Evolutionary conservation across 371 early-diverging fungal genomes (phyloP).

Genomic region (Zychaea mexicana): DNA sequence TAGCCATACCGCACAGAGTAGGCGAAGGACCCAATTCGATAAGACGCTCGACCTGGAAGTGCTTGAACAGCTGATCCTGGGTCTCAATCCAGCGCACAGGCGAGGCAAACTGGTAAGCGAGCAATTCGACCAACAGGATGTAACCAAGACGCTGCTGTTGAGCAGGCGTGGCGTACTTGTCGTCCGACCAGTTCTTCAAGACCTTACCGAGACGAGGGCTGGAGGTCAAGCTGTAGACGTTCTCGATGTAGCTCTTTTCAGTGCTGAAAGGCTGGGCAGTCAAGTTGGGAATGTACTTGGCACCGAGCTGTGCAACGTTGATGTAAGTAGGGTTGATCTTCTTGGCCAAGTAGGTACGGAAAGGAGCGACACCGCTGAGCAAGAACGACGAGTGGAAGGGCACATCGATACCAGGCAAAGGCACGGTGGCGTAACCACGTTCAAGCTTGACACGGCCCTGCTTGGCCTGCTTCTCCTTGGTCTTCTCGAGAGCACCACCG

Average conservation of each 20-base stretch:
- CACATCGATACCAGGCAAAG: conserved; percentile 92
- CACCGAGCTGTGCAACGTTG: conserved; percentile 74
- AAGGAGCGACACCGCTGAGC: conserved; percentile 86
- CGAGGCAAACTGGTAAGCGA: conserved; percentile 94
- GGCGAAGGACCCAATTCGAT: conserved; percentile 94
- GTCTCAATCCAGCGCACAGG: conserved; percentile 98
- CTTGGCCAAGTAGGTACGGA: conserved; percentile 87
- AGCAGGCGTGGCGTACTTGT: conserved; percentile 64
- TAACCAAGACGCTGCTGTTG: conserved; percentile 89
- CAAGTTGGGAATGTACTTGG: conserved; percentile 95
- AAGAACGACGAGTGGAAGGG: conserved; percentile 97
- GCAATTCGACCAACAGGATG: conserved; percentile 85
- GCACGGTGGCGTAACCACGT: conserved; percentile 93
- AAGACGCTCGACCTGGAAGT: conserved; percentile 81
- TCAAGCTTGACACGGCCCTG: conserved; percentile 74
- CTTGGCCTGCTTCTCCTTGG: conserved; percentile 62
- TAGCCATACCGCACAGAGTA: conserved; percentile 91
- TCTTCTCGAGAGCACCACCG: conserved; percentile 74
- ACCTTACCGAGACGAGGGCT: conserved; percentile 76
- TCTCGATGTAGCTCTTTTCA: conserved; percentile 77
- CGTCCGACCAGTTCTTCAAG: conserved; percentile 84
- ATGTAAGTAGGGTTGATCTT: conserved; percentile 82
- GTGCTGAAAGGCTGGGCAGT: conserved; percentile 91
- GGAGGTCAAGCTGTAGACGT: conserved; percentile 75
- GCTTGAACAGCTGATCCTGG: conserved; percentile 89